A percentile compares a stretch with the other conserved stretches of the same genome.
Evolutionary conservation across 2,329 filamentous ascomycete genomes (phyloP).

Genomic region (Colletotrichum viniferum): DNA sequence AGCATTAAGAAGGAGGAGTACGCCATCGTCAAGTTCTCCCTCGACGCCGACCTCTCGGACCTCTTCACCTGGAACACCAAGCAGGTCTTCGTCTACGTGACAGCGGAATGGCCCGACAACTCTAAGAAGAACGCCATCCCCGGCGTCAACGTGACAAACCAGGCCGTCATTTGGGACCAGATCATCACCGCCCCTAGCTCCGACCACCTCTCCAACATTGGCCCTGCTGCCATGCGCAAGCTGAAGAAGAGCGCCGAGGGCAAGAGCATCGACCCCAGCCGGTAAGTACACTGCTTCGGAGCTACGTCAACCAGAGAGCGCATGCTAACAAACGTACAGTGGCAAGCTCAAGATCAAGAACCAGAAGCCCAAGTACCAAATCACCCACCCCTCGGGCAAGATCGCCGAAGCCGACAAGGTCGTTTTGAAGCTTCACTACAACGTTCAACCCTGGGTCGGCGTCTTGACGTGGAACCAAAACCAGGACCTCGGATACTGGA

Average conservation of each 20-base stretch:
- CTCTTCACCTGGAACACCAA: slow-evolving; percentile 99
- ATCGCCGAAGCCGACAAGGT: slow-evolving; percentile 77
- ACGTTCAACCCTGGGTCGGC: slow-evolving; percentile 97
- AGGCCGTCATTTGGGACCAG: slow-evolving; percentile 93
- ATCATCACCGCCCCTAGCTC: slow-evolving; percentile 83
- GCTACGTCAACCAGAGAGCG: slow-evolving; percentile 14
- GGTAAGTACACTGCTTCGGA: slow-evolving; percentile 40
- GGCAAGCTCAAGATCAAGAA: slow-evolving; percentile 80
- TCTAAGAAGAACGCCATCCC: slow-evolving; percentile 30
- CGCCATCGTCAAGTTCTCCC: slow-evolving; percentile 89
- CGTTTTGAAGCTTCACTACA: slow-evolving; percentile 85
- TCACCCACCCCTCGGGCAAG: slow-evolving; percentile 85
- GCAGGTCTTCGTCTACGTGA: slow-evolving; percentile 95
- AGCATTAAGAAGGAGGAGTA: slow-evolving; percentile 92
- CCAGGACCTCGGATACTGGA: slow-evolving; percentile 64
- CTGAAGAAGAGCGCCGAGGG: slow-evolving; percentile 62
- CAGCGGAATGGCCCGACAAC: slow-evolving; percentile 69
- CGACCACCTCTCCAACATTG: slow-evolving; percentile 65
- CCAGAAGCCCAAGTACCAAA: slow-evolving; percentile 94
- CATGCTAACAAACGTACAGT: slow-evolving; percentile 37
- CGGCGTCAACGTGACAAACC: slow-evolving; percentile 53
- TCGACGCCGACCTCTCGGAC: slow-evolving; percentile 87
- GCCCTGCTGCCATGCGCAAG: slow-evolving; percentile 65
- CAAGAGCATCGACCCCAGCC: slow-evolving; percentile 63
- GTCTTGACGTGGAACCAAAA: slow-evolving; percentile 79